These are phyloP conservation scores for Rubia balearica DNA, from an alignment of 305 asterid genomes.

Conservation along the genomic window DNA sequence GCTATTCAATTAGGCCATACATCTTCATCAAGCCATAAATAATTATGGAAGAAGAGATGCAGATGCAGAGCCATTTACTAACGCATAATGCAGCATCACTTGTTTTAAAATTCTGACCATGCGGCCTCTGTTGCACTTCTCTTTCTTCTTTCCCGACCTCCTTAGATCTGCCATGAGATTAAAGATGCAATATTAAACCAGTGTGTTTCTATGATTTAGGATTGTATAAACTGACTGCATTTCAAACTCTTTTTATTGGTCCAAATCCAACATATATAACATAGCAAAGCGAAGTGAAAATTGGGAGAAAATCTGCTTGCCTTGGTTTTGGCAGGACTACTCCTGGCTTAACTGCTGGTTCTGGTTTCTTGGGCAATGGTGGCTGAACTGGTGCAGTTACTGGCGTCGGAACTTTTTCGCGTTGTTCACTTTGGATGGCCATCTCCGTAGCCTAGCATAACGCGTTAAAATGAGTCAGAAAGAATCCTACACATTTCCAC, in stretches of 20 bases:
- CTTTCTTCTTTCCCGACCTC: not conserved
- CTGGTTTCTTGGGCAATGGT: slow-evolving; percentile 17
- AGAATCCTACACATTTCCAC: not conserved
- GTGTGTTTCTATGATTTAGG: too few relatives aligned
- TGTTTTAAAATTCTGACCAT: not conserved
- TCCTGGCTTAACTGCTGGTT: slow-evolving; percentile 14
- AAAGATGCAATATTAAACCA: not conserved
- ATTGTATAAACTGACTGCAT: too few relatives aligned
- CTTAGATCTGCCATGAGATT: not conserved
- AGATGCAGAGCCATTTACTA: not conserved
- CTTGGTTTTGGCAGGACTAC: slow-evolving; percentile 21
- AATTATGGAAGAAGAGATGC: not conserved
- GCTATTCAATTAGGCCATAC: not conserved
- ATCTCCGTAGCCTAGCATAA: slow-evolving; percentile 38
- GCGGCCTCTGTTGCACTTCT: slow-evolving; percentile 1
- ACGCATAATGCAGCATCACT: not conserved
- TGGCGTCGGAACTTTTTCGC: slow-evolving; percentile 15
- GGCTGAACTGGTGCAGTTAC: slow-evolving; percentile 5
- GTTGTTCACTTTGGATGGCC: slow-evolving; percentile 30
- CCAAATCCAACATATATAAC: too few relatives aligned
- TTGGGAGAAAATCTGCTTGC: slow-evolving; percentile 18
- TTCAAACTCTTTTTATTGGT: too few relatives aligned
- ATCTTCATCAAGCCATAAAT: not conserved
- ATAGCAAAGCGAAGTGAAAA: not conserved
- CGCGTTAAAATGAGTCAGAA: not conserved